Conservation (phyloP, 257 asterid genomes). For the Pogostemon cablin region DNA sequence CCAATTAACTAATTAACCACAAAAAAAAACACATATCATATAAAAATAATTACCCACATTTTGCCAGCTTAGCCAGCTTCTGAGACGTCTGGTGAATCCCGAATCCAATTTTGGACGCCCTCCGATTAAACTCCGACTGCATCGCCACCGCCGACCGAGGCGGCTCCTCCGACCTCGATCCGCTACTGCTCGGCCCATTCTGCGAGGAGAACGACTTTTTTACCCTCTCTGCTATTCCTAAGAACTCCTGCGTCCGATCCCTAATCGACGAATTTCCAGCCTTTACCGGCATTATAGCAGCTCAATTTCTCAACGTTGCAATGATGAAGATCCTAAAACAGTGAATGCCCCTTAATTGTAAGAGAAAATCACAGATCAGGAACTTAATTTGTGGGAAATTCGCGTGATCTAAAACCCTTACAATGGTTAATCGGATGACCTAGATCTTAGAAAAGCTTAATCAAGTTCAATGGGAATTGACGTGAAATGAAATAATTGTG, state of each 20-base stretch:
- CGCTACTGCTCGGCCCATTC: constrained; percentile 64
- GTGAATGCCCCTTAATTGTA: not conserved
- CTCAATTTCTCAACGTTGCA: constrained; percentile 25
- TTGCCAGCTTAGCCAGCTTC: constrained; percentile 83
- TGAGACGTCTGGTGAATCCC: constrained; percentile 91
- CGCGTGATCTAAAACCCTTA: constrained; percentile 34
- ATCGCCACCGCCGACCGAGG: constrained; percentile 57
- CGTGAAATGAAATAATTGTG: constrained; percentile 2
- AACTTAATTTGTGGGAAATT: constrained; percentile 10
- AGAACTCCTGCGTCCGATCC: constrained; percentile 91
- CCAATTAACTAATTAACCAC: constrained; percentile 4
- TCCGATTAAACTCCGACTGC: constrained; percentile 77
- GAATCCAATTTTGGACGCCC: constrained; percentile 79
- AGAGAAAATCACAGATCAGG: constrained; percentile 25
- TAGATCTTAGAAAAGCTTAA: constrained; percentile 23
- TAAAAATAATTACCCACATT: constrained; percentile 50
- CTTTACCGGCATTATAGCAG: constrained; percentile 57
- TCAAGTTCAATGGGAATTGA: constrained; percentile 14
- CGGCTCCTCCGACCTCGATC: constrained; percentile 48
- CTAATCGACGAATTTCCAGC: constrained; percentile 63
- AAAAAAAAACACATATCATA: not conserved
- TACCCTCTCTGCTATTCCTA: constrained; percentile 59
- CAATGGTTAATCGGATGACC: not conserved
- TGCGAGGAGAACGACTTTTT: constrained; percentile 52
- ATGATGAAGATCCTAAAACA: constrained; percentile 14